Conservation (phyloP, 106 monocot genomes). For the Amphibolis antarctica region DNA sequence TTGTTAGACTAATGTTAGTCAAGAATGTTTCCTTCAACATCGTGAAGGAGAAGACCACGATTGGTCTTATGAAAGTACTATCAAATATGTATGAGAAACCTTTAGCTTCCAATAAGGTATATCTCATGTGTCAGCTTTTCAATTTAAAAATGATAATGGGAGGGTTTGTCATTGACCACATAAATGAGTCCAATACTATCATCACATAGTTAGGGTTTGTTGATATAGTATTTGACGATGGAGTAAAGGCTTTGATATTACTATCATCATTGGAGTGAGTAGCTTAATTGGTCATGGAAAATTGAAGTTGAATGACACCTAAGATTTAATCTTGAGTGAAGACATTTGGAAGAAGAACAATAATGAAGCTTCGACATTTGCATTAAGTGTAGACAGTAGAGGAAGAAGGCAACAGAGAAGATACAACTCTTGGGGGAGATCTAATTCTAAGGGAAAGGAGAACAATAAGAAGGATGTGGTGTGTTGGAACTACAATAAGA, state of each 20-base stretch:
- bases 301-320: constrained; percentile 2
- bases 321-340: constrained; percentile 9
- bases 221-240: not conserved
- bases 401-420: not conserved
- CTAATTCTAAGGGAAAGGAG: not conserved
- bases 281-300: not conserved
- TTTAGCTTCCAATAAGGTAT: not conserved
- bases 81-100: constrained; percentile 5
- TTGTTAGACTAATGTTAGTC: not conserved
- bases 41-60: constrained; percentile 1
- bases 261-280: not conserved
- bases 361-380: not conserved
- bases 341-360: constrained; percentile 1
- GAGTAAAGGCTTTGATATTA: not conserved
- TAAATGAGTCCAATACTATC: not conserved
- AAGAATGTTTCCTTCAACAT: not conserved
- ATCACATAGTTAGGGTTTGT: not conserved
- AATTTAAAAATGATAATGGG: not conserved
- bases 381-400: not conserved
- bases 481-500: not conserved
- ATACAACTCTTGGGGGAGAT: not conserved
- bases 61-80: not conserved
- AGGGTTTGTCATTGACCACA: not conserved
- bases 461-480: not conserved
- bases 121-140: not conserved